Conservation (phyloP, 1,284 basidiomycete species). For the Malassezia cuniculi region DNA sequence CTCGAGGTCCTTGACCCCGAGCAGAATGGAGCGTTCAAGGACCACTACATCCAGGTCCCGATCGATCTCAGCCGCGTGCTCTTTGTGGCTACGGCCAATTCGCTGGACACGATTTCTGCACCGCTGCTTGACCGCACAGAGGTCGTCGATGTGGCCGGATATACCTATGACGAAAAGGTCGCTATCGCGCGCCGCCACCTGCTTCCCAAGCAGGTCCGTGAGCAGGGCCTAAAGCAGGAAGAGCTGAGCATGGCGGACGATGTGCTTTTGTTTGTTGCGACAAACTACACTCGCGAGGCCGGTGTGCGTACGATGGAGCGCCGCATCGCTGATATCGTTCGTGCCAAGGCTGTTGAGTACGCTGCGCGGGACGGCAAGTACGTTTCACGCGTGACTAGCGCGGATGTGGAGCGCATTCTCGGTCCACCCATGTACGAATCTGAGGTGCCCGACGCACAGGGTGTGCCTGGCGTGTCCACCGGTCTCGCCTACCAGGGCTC, state of each 20-base stretch:
- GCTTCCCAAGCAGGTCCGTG: constrained; percentile 65
- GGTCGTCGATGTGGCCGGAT: constrained; percentile 46
- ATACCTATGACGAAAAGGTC: constrained; percentile 47
- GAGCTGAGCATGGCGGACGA: constrained; percentile 56
- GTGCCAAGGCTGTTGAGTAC: constrained; percentile 58
- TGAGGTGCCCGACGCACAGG: constrained; percentile 62
- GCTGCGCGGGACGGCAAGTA: constrained; percentile 62
- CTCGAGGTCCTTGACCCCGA: constrained; percentile 47
- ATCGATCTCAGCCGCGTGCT: constrained; percentile 44
- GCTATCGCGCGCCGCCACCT: constrained; percentile 52
- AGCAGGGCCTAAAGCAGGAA: constrained; percentile 54
- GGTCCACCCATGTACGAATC: constrained; percentile 69
- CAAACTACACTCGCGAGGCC: constrained; percentile 70
- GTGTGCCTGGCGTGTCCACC: constrained; percentile 60
- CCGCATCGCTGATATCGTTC: constrained; percentile 67
- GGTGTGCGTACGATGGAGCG: constrained; percentile 84
- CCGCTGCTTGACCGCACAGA: constrained; percentile 48
- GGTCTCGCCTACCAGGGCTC: constrained; percentile 76
- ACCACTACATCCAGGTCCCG: constrained; percentile 47
- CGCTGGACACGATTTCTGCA: constrained; percentile 46
- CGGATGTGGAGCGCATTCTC: constrained; percentile 69
- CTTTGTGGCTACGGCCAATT: constrained; percentile 48
- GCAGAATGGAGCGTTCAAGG: constrained; percentile 47
- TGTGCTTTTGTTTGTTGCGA: constrained; percentile 59
- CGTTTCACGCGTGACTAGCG: constrained; percentile 54